Evolutionary conservation across 371 early-diverging fungal genomes (phyloP).

Genomic region (Rhizopus stolonifer): DNA sequence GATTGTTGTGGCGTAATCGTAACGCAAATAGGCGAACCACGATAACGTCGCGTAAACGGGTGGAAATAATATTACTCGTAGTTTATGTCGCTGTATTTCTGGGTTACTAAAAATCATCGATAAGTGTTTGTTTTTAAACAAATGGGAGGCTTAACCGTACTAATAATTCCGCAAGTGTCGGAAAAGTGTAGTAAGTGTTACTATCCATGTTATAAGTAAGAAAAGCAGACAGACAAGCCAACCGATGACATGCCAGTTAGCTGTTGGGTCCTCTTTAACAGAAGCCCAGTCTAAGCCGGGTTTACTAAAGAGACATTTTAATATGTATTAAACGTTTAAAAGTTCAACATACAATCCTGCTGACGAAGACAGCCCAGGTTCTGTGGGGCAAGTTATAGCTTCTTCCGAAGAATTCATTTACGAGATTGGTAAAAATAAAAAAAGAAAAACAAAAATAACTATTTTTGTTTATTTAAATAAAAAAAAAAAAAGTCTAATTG

Average conservation of each 20-base stretch:
- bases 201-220: constrained; percentile 39
- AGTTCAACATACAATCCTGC: constrained; percentile 19
- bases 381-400: constrained; percentile 19
- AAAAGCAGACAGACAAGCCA: constrained; percentile 40
- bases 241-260: constrained; percentile 49
- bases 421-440: constrained; percentile 6
- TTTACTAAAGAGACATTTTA: constrained; percentile 3
- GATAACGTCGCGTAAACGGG: constrained; percentile 42
- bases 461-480: constrained; percentile 1
- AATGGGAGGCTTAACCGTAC: constrained; percentile 16
- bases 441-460: constrained; percentile 1
- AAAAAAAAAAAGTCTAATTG: no score
- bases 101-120: no score
- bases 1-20: constrained; percentile 47
- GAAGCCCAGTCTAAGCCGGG: constrained; percentile 23
- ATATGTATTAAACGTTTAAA: not conserved
- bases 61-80: constrained; percentile 48
- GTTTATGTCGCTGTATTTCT: constrained; percentile 43
- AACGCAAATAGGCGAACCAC: constrained; percentile 48
- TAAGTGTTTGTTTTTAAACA: not conserved
- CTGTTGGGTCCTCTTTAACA: constrained; percentile 15
- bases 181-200: constrained; percentile 21
- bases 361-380: constrained; percentile 13
- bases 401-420: constrained; percentile 1
- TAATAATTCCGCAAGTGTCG: constrained; percentile 43